Percentiles rank a stretch among this genome's conserved stretches.
Conservation (phyloP, 169 alveolate genomes). For the Cyclospora cayetanensis region DNA sequence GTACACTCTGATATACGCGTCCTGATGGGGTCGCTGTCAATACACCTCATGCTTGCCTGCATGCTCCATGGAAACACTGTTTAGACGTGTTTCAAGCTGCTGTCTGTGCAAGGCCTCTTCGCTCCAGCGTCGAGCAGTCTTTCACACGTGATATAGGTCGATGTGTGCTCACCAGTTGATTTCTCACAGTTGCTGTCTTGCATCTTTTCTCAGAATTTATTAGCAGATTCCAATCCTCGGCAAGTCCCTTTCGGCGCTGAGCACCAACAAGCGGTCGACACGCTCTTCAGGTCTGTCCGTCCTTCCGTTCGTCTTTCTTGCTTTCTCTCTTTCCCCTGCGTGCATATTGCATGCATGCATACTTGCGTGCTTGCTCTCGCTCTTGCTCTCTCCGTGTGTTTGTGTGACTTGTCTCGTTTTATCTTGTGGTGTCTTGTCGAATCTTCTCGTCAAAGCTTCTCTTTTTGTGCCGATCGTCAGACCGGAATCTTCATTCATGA, state of each 20-base stretch:
- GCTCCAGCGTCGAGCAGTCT: not conserved
- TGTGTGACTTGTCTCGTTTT: not conserved
- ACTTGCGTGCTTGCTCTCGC: not conserved
- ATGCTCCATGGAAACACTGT: not conserved
- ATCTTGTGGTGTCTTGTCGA: not conserved
- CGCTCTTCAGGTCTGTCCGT: constrained; percentile 36
- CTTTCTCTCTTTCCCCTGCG: not conserved
- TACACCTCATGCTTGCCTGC: too few species aligned
- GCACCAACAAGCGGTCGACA: constrained; percentile 65
- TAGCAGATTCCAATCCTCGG: constrained; percentile 58
- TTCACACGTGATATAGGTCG: not conserved
- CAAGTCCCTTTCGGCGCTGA: constrained; percentile 58
- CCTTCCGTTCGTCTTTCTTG: not conserved
- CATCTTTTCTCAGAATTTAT: constrained; percentile 23
- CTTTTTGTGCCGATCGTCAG: not conserved
- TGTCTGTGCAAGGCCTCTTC: not conserved
- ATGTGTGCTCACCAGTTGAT: not conserved
- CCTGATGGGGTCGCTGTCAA: too few species aligned
- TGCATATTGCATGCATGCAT: not conserved
- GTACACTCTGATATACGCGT: too few species aligned
- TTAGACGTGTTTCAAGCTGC: not conserved
- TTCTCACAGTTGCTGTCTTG: not conserved
- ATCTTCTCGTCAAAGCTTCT: not conserved
- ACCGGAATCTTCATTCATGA: not conserved
- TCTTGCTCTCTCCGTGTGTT: not conserved